These are phyloP conservation scores for Leccinum glutinopallens DNA, from an alignment of 1,284 basidiomycete genomes.

Conservation along the genomic window DNA sequence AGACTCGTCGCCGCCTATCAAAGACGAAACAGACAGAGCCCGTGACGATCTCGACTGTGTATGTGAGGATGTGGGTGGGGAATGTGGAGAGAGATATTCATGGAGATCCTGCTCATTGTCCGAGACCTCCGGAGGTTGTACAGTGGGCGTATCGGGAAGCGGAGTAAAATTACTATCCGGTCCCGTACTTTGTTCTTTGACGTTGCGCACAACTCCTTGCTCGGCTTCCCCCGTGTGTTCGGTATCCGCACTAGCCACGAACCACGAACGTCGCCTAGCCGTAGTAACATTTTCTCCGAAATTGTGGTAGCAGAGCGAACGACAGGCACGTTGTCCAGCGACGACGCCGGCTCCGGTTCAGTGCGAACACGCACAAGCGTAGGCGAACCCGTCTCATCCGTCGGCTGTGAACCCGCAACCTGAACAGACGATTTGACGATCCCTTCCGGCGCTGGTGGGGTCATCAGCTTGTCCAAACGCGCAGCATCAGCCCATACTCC, in stretches of 20 bases:
- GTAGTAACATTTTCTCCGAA: conserved; percentile 23
- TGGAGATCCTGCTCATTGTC: conserved; percentile 26
- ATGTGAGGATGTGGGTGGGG: conserved; percentile 28
- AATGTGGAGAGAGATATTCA: conserved; percentile 24
- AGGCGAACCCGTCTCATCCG: conserved; percentile 25
- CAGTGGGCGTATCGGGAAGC: conserved; percentile 30
- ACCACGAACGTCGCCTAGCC: conserved; percentile 44
- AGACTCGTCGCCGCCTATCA: conserved; percentile 32
- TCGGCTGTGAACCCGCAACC: background rate
- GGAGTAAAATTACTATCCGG: conserved; percentile 25
- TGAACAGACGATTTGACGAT: conserved; percentile 5
- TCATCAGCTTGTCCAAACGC: conserved; percentile 43
- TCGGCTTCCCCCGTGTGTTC: conserved; percentile 36
- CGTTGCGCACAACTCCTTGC: conserved; percentile 9
- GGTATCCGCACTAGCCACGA: conserved; percentile 32
- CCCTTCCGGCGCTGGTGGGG: conserved; percentile 13
- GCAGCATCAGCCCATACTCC: conserved; percentile 89
- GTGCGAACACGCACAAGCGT: conserved; percentile 35
- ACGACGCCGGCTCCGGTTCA: conserved; percentile 31
- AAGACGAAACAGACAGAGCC: conserved; percentile 34
- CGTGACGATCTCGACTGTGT: conserved; percentile 30
- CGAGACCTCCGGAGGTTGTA: conserved; percentile 17
- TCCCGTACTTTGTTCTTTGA: conserved; percentile 18
- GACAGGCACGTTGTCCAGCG: conserved; percentile 21
- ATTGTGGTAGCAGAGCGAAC: conserved; percentile 17